Base-by-base conservation (phyloP, 1,284 basidiomycete species). In the Fomitopsis betulina region DNA sequence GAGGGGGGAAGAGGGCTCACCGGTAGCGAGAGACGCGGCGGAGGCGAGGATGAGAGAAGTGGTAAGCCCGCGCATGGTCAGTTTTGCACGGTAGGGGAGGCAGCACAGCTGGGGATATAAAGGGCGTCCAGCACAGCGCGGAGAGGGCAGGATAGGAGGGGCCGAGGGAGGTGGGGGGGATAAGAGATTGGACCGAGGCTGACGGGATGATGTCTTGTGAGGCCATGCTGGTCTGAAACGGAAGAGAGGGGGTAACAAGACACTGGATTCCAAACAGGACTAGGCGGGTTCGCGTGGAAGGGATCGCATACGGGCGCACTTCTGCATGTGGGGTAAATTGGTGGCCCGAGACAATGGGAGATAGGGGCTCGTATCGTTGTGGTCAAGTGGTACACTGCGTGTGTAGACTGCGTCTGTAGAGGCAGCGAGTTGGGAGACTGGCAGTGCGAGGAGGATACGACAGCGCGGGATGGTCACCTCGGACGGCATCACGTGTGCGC, bases 1-100 rank as follows among this genome's bases (percentile, higher is more conserved):
- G 30, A 10, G 27, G 17, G 7, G 21, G 45, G 9, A 35, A 19
- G 33, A 0, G 21, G 10, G 60, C 65, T 40, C 23, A 64, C 65
- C 63, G 37, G 38, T 38, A 13, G 59, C 58, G 6, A 63, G 53
- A 40, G 63, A 57, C 30, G 61, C 62, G 57, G 60, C 56, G 10
- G 59, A 50, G 37, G 58, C 51, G n/a, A 66, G 17, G 35, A 59
- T 38, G 35, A 64, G 32, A 33, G 23, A 43, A n/a, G 40, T 13
- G 13, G 51, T 25, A 37, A 58, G 19, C 21, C 12, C 19, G 25
- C 23, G 32, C 55, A 55, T 30, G 38, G n/a, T 40, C 15, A 21
- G 10, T 21, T n/a, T 32, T n/a, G 21, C 8, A 51, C 33, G n/a
- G 19, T 21, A 35, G 12, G 49, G 6, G 5, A 35, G 32, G 32